These are phyloP conservation scores for Rhizopogon salebrosus DNA, from an alignment of 768 basidiomycete genomes.

Conservation along the genomic window DNA sequence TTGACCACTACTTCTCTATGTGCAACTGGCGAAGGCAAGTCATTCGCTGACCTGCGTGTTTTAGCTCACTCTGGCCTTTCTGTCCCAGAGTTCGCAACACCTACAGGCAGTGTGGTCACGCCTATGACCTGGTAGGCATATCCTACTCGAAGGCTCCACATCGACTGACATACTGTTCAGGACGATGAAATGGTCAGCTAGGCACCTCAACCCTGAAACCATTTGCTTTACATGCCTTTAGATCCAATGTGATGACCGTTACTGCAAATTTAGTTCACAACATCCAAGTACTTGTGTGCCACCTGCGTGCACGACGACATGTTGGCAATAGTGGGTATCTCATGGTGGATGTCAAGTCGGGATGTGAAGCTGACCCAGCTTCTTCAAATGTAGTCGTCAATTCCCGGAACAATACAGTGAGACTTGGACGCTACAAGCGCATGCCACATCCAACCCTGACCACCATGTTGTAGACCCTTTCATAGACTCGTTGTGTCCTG, in stretches of 20 bases:
- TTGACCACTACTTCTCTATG: conserved; percentile 37
- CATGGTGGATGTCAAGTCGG: conserved; percentile 6
- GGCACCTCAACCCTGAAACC: conserved; percentile 8
- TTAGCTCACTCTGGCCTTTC: conserved; percentile 8
- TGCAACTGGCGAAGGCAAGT: conserved; percentile 69
- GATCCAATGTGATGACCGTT: conserved; percentile 60
- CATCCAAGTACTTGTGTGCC: conserved; percentile 57
- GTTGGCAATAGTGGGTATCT: conserved; percentile 72
- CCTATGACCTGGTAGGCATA: conserved; percentile 43
- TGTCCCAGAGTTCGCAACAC: conserved; percentile 54
- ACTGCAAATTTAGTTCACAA: conserved; percentile 66
- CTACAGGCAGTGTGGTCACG: conserved; percentile 54
- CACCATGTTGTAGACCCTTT: conserved; percentile 26
- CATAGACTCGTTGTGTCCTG: conserved; percentile 31
- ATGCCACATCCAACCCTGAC: conserved; percentile 11
- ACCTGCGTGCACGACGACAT: conserved; percentile 52
- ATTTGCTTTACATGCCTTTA: conserved; percentile 25
- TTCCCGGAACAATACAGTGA: conserved; percentile 68
- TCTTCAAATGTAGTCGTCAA: conserved; percentile 44
- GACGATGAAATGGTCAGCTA: conserved; percentile 53
- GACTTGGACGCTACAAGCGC: conserved; percentile 21
- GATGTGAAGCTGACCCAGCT: conserved; percentile 18
- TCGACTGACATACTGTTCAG: conserved; percentile 28
- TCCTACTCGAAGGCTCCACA: neutral
- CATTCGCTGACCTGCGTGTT: conserved; percentile 9